Evolutionary conservation across 148 eudicot genomes (phyloP).

Genomic region (Euryodendron excelsum): DNA sequence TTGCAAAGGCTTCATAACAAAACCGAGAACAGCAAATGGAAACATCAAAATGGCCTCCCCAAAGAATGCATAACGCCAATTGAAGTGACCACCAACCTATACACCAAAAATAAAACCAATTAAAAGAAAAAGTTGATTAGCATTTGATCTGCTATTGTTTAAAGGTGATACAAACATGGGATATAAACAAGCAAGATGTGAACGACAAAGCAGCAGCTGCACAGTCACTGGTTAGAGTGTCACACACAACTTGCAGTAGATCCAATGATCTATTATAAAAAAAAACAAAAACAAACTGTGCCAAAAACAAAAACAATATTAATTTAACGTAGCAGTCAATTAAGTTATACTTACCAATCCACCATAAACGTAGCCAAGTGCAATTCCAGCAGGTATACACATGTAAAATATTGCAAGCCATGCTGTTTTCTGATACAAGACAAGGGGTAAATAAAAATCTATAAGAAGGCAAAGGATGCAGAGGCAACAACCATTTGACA

Average conservation of each 20-base stretch:
- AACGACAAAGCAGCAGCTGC: neutral
- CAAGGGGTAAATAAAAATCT: neutral
- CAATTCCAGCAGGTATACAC: constrained; percentile 98
- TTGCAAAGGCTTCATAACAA: constrained; percentile 80
- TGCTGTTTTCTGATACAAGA: constrained; percentile 63
- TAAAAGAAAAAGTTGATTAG: neutral
- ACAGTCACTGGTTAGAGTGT: too few species aligned
- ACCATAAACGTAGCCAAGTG: constrained; percentile 93
- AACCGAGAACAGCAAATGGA: constrained; percentile 90
- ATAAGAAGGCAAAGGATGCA: neutral
- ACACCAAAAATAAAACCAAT: constrained; percentile 15
- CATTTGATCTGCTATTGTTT: neutral
- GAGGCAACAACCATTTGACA: neutral
- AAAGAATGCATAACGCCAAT: constrained; percentile 87
- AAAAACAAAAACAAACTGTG: neutral
- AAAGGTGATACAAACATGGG: neutral
- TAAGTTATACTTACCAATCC: constrained; percentile 57
- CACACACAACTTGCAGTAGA: neutral
- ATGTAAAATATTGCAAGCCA: constrained; percentile 94
- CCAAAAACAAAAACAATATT: neutral
- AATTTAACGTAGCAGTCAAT: neutral
- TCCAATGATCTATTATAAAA: neutral
- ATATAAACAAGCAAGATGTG: neutral
- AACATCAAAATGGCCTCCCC: constrained; percentile 78
- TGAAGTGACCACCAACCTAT: constrained; percentile 64